A percentile compares a stretch with the other conserved stretches of the same genome.
Evolutionary conservation across 345 rosid species (phyloP).

Genomic region (Lumnitzera racemosa): DNA sequence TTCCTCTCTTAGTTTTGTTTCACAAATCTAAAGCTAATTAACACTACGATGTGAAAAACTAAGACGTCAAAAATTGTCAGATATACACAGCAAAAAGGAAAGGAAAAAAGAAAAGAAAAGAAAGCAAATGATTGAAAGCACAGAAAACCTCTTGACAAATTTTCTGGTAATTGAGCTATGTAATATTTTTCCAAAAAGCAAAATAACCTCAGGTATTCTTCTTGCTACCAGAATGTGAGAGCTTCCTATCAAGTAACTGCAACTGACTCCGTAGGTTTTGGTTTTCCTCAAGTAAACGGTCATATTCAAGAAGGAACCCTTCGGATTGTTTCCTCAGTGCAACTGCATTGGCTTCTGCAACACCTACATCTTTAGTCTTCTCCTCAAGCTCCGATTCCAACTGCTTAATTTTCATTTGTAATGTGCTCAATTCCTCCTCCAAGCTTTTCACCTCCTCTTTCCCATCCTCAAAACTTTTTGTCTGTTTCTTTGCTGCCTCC

Average conservation of each 20-base stretch:
- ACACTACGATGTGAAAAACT: conserved; percentile 1
- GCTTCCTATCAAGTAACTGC: conserved; percentile 48
- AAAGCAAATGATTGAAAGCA: too few relatives aligned
- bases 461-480: conserved; percentile 46
- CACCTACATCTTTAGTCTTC: conserved; percentile 41
- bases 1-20: background rate
- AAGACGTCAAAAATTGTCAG: background rate
- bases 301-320: conserved; percentile 89
- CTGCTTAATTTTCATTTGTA: conserved; percentile 35
- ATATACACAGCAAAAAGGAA: too few relatives aligned
- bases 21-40: conserved; percentile 7
- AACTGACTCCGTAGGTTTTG: conserved; percentile 56
- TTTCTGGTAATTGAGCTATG: background rate
- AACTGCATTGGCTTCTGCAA: conserved; percentile 59
- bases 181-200: background rate
- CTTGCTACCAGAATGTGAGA: conserved; percentile 60
- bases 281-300: conserved; percentile 79
- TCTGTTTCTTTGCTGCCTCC: conserved; percentile 72
- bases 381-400: conserved; percentile 42
- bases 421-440: conserved; percentile 42
- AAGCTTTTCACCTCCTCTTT: conserved; percentile 53
- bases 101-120: too few relatives aligned
- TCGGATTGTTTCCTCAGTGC: conserved; percentile 91
- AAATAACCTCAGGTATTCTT: conserved; percentile 46
- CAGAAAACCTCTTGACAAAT: too few relatives aligned